Evolutionary conservation across 345 rosid genomes (phyloP).

Genomic region (Alliaria petiolata): DNA sequence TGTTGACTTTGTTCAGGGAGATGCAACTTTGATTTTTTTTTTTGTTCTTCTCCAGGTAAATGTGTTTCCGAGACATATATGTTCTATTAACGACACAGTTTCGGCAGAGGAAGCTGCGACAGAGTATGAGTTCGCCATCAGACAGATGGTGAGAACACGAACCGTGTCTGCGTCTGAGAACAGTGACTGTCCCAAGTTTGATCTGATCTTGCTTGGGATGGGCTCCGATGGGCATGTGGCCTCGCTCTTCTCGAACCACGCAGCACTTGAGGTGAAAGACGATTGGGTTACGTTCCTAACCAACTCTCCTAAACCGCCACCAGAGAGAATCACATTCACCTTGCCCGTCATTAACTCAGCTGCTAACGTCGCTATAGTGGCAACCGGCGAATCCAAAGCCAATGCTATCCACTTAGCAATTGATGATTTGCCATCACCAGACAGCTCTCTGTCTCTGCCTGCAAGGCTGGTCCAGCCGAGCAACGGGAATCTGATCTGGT

Average conservation of each 20-base stretch:
- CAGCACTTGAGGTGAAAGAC: constrained; percentile 48
- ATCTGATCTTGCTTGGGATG: constrained; percentile 84
- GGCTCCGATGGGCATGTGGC: constrained; percentile 91
- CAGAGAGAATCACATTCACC: constrained; percentile 91
- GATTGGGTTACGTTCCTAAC: constrained; percentile 78
- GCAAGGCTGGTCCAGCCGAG: constrained; percentile 65
- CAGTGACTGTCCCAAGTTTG: constrained; percentile 88
- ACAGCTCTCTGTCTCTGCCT: constrained; percentile 42
- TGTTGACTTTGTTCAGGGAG: constrained; percentile 5
- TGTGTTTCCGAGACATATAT: constrained; percentile 66
- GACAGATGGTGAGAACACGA: constrained; percentile 68
- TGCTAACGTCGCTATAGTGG: constrained; percentile 65
- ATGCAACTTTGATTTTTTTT: neutral
- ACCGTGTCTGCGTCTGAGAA: constrained; percentile 61
- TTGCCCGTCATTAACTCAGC: constrained; percentile 90
- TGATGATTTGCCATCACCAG: constrained; percentile 38
- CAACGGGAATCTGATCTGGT: constrained; percentile 72
- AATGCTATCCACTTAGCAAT: constrained; percentile 62
- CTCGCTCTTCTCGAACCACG: constrained; percentile 75
- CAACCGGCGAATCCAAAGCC: constrained; percentile 74
- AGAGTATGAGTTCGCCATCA: constrained; percentile 65
- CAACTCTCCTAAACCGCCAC: constrained; percentile 80
- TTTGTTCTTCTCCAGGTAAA: constrained; percentile 49
- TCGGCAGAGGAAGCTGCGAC: constrained; percentile 83
- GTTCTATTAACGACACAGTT: constrained; percentile 72